Evolutionary conservation across 1,284 basidiomycete genomes (phyloP).

Genomic region (Cryptococcus sp.): DNA sequence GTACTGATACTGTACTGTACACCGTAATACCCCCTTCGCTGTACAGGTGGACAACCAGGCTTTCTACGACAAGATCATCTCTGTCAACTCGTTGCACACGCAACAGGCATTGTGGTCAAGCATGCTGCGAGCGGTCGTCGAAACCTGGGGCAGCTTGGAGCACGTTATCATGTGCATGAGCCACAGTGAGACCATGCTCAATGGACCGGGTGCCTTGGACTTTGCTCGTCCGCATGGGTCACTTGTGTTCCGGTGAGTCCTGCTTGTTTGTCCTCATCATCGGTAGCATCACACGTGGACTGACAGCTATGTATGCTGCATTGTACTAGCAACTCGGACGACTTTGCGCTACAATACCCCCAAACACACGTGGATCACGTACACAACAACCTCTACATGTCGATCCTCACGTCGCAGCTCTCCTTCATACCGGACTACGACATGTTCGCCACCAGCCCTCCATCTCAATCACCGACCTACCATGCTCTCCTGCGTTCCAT

Average conservation of each 20-base stretch:
- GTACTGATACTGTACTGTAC: background rate
- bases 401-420: slow-evolving; percentile 34
- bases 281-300: background rate
- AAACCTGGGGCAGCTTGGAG: slow-evolving; percentile 23
- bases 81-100: slow-evolving; percentile 6
- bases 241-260: slow-evolving; percentile 32
- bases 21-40: no score
- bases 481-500: slow-evolving; percentile 39
- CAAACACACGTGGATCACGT: slow-evolving; percentile 32
- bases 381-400: slow-evolving; percentile 31
- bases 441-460: slow-evolving; percentile 38
- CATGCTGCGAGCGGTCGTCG: slow-evolving; percentile 23
- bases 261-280: background rate
- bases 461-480: slow-evolving; percentile 20
- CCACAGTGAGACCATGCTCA: slow-evolving; percentile 34
- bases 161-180: slow-evolving; percentile 43
- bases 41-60: slow-evolving; percentile 40
- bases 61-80: slow-evolving; percentile 13
- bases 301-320: no score
- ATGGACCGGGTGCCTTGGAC: slow-evolving; percentile 30
- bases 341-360: slow-evolving; percentile 31
- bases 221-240: slow-evolving; percentile 22
- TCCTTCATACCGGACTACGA: slow-evolving; percentile 40
- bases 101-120: slow-evolving; percentile 26
- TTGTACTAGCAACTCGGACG: slow-evolving; percentile 33